Evolutionary conservation across 805 yeast genomes (phyloP).

Genomic region (Spathaspora passalidarum): DNA sequence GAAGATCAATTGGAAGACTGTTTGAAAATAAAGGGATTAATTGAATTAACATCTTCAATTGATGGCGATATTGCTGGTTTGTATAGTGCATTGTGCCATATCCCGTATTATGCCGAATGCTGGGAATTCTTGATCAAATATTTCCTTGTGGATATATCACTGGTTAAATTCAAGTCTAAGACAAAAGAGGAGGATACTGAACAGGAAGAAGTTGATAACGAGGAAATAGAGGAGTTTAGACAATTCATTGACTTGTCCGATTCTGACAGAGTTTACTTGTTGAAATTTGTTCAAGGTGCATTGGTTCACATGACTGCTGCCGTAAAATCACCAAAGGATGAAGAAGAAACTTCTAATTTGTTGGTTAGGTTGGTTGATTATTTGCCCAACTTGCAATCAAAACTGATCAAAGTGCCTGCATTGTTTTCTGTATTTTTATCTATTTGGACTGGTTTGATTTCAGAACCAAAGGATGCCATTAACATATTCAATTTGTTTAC

Average conservation of each 20-base stretch:
- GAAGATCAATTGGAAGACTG: conserved; percentile 19
- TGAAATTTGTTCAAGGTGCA: conserved; percentile 42
- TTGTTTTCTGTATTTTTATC: conserved; percentile 20
- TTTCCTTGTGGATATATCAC: conserved; percentile 43
- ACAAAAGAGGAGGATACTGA: conserved; percentile 5
- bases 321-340: conserved; percentile 17
- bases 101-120: conserved; percentile 25
- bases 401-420: conserved; percentile 18
- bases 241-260: conserved; percentile 23
- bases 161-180: conserved; percentile 20
- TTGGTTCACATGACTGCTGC: conserved; percentile 25
- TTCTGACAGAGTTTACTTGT: conserved; percentile 20
- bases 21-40: conserved; percentile 18
- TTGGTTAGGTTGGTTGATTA: conserved; percentile 22
- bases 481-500: conserved; percentile 23
- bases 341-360: conserved; percentile 13
- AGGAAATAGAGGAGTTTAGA: conserved; percentile 23
- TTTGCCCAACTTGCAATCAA: conserved; percentile 19
- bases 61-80: conserved; percentile 4
- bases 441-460: conserved; percentile 24
- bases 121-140: conserved; percentile 42
- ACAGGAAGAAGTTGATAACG: conserved; percentile 11
- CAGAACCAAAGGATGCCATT: conserved; percentile 10
- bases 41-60: conserved; percentile 7
- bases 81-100: conserved; percentile 1